Base-by-base conservation (phyloP, 1,284 basidiomycete species). In the Austroboletus novae-zelandiae region DNA sequence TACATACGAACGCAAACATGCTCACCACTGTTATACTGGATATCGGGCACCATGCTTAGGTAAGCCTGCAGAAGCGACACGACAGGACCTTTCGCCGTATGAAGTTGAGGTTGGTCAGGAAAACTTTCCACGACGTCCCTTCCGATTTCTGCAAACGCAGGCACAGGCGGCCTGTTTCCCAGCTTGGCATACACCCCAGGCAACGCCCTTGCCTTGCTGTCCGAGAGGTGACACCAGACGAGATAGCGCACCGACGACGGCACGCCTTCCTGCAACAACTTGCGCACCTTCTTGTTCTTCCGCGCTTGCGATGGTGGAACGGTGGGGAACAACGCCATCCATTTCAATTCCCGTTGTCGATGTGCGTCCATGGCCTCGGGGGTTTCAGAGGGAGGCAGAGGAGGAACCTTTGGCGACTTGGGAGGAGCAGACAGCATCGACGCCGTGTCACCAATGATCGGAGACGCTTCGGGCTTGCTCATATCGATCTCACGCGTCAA, bases 231-330 rank as follows among this genome's bases (percentile, higher is more conserved):
- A 42, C 82, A 82, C 92, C 92, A 95, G 2, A 94, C 89, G 32
- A 85, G 79, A 51, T 91, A 94, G 20, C 93, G 77, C 15, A 96
- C 84, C 8, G 85, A 89, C 2, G 86, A 81, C 0, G 95, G 94
- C 0, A 98, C 87, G 18, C 88, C 84, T 34, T 94, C 91, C 40
- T 86, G 70, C 14, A 95, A 69, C 29, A 97, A 71, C 61, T 89
- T 90, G 56, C 83, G 79, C 14, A 94, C 79, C 67, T 95, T 96
- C 71, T 93, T 93, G 65, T 77, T 89, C 74, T 91, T 91, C 40
- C 81, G 76, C 5, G 87, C 78, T 52, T 86, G 82, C 3, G 81
- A 67, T 0, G 89, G 72, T 1, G 87, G 74, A 2, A 84, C 78
- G 0, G 81, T 71, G 0, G 79, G 71, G 62, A 95, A 80, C 30